A percentile compares a stretch with the other conserved stretches of the same genome.
Conservation (phyloP, 2,329 filamentous ascomycete genomes). For the Biscogniauxia sp. region DNA sequence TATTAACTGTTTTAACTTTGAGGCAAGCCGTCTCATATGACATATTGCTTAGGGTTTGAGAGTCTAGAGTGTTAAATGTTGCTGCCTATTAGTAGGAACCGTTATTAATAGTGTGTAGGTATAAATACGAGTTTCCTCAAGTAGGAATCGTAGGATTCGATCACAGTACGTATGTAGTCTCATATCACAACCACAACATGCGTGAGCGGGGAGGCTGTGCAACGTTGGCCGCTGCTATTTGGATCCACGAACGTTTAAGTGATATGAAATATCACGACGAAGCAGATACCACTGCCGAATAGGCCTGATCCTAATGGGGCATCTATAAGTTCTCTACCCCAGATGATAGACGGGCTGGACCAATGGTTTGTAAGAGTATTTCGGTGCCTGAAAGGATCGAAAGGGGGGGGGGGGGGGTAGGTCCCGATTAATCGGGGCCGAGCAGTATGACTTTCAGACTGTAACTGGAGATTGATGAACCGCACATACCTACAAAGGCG, state of each 20-base stretch:
- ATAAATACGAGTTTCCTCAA: not conserved
- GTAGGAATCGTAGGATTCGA: not conserved
- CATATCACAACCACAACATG: not conserved
- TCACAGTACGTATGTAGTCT: not conserved
- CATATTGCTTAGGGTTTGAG: no score
- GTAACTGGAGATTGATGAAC: not conserved
- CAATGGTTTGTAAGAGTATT: conserved; percentile 18
- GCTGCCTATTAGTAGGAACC: not conserved
- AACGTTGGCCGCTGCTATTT: not conserved
- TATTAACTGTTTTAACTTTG: no score
- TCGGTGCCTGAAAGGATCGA: conserved; percentile 19
- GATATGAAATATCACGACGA: not conserved
- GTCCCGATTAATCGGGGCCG: not conserved
- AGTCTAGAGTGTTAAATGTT: not conserved
- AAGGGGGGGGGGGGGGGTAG: no score
- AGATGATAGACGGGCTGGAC: not conserved
- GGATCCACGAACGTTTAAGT: not conserved
- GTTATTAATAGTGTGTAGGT: not conserved
- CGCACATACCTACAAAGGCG: not conserved
- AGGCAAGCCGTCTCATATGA: no score
- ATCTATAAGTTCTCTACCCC: not conserved
- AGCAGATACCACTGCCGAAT: not conserved
- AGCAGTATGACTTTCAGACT: not conserved
- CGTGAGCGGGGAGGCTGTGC: not conserved
- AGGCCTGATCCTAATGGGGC: not conserved